These are phyloP conservation scores for Lactuca sativa DNA, from an alignment of 129 eudicot genomes.

Conservation along the genomic window DNA sequence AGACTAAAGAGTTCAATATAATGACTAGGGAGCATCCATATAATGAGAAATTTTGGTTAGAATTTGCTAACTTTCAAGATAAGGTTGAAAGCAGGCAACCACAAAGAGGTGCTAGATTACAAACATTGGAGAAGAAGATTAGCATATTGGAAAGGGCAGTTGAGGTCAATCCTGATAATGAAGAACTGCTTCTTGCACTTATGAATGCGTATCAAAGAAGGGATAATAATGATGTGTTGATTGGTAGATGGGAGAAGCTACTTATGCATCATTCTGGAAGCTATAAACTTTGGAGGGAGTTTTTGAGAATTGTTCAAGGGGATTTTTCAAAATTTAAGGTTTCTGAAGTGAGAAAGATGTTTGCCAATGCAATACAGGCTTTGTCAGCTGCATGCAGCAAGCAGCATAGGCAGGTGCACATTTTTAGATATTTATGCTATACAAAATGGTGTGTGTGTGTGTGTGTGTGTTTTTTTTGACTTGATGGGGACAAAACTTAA, in stretches of 20 bases:
- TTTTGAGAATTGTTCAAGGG: constrained; percentile 63
- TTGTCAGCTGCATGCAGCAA: constrained; percentile 73
- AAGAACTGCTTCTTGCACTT: constrained; percentile 69
- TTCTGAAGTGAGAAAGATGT: constrained; percentile 82
- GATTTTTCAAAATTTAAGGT: constrained; percentile 90
- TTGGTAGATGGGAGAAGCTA: constrained; percentile 93
- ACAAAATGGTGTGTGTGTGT: too few relatives aligned
- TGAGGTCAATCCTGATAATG: constrained; percentile 85
- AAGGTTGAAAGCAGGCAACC: constrained; percentile 82
- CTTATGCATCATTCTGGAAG: constrained; percentile 72
- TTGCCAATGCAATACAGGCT: constrained; percentile 83
- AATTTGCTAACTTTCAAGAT: constrained; percentile 90
- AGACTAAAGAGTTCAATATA: constrained; percentile 81
- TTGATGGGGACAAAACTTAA: too few relatives aligned
- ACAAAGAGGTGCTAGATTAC: constrained; percentile 91
- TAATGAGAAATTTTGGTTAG: constrained; percentile 64
- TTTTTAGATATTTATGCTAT: constrained; percentile 27
- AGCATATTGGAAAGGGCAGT: constrained; percentile 91
- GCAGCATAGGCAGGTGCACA: constrained; percentile 97
- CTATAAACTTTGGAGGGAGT: constrained; percentile 81
- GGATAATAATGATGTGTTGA: constrained; percentile 67
- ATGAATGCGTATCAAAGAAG: constrained; percentile 76
- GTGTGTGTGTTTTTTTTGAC: too few relatives aligned
- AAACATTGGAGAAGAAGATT: constrained; percentile 89
- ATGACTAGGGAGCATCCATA: constrained; percentile 83